These are phyloP conservation scores for Yamadazyma conglobata DNA, from an alignment of 1,139 yeast genomes.

Conservation along the genomic window DNA sequence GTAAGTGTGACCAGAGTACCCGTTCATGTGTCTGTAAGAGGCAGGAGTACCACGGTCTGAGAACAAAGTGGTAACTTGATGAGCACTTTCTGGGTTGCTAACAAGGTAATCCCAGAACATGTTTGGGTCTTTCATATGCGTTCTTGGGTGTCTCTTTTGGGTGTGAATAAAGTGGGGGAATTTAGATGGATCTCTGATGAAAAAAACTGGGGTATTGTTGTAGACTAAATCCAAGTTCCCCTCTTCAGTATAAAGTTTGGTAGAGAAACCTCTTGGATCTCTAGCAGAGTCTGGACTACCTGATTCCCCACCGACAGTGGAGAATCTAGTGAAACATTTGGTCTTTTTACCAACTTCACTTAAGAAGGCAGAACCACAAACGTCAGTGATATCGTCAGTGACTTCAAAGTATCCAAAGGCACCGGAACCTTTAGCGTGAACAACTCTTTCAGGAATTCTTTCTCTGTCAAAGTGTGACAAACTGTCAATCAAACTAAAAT, in stretches of 20 bases:
- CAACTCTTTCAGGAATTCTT: constrained; percentile 78
- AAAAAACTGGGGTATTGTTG: constrained; percentile 81
- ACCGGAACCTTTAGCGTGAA: constrained; percentile 82
- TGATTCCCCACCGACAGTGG: constrained; percentile 79
- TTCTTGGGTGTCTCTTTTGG: constrained; percentile 68
- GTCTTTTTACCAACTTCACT: constrained; percentile 68
- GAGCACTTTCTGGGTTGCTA: constrained; percentile 54
- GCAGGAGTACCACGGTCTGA: constrained; percentile 63
- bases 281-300: constrained; percentile 79
- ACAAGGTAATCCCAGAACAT: constrained; percentile 62
- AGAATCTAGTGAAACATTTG: constrained; percentile 63
- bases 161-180: constrained; percentile 84
- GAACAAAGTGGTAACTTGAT: constrained; percentile 54
- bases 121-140: constrained; percentile 69
- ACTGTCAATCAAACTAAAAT: constrained; percentile 65
- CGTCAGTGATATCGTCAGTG: constrained; percentile 71
- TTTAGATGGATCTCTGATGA: constrained; percentile 75
- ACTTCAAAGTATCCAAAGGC: constrained; percentile 72
- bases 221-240: constrained; percentile 80
- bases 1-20: constrained; percentile 63
- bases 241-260: constrained; percentile 75
- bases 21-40: constrained; percentile 55
- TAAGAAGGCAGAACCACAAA: constrained; percentile 61
- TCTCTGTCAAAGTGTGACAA: constrained; percentile 78
- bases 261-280: constrained; percentile 79